Base-by-base conservation (phyloP, 2,329 filamentous ascomycete genomes). In the Claviceps monticola region DNA sequence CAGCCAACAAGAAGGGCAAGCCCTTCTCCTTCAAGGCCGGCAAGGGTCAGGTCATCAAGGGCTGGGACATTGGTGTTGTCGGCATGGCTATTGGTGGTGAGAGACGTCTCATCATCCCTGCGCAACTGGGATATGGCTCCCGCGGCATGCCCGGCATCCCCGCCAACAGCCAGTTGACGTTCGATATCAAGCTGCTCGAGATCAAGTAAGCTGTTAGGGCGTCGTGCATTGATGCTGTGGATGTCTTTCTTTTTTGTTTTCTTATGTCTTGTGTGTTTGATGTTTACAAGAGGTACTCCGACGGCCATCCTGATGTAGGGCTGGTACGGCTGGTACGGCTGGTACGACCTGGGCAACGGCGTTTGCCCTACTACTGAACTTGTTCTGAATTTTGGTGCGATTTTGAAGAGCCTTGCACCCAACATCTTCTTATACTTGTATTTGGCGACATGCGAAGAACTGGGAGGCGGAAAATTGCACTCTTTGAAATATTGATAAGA, bases 1-100 rank as follows among this genome's bases (percentile, higher is more conserved):
- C 38, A 90, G 88, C 89, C 70, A 97, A 98, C 80, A 98, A 97
- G 80, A 96, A 94, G 76, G 93, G 93, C 63, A 90, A 95, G 75
- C 91, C 94, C 53, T 98, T 98, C 75, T 79, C 79, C 59, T 97
- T 97, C 82, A 95, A 91, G 77, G 82, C 94, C 55, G 94, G 93
- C 60, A 82, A 83, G 66, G 90, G 90, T 56, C 88, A 97, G 70
- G 94, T 98, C 63, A 98, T 98, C 76, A 93, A 95, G 79, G 93
- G 93, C 60, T 97, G 93, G 94, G 94, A 98, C 68, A 80, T 97
- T 58, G 93, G 93, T 71, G 75, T 98, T 60, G 77, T 79, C 60
- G 94, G 94, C 71, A 96, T 98, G 88, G 76, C 83, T 60, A 84
- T 90, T 60, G 93, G 93, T 64, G 89, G 88, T 62, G 94, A 98